A percentile compares a stretch with the other conserved stretches of the same genome.
These are phyloP conservation scores for Selaginella tamariscina DNA, from an alignment of 75 land plant genomes.

Conservation along the genomic window DNA sequence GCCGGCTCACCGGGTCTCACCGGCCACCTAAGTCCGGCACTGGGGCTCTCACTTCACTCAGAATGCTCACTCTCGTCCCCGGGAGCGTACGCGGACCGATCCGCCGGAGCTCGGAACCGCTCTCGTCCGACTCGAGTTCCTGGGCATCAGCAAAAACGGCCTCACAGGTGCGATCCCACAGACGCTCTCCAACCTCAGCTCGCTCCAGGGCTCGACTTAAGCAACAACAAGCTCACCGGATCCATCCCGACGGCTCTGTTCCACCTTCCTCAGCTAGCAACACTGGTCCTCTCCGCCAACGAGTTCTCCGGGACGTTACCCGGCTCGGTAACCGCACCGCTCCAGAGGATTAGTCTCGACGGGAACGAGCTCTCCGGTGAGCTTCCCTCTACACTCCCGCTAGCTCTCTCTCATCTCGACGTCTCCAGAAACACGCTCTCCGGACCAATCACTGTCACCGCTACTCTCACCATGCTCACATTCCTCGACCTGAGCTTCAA, in stretches of 20 bases:
- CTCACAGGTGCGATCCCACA: not conserved
- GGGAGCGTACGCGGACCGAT: not conserved
- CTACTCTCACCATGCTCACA: not conserved
- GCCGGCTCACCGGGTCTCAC: conserved; percentile 5
- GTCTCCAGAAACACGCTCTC: not conserved
- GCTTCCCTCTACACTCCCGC: not conserved
- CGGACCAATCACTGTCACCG: not conserved
- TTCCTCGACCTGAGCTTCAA: conserved; percentile 65
- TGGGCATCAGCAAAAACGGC: not conserved
- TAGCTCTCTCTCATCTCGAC: not conserved
- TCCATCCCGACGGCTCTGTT: not conserved
- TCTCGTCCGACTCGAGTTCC: not conserved
- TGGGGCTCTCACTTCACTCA: not conserved
- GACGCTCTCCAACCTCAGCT: not conserved
- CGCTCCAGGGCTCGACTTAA: not conserved
- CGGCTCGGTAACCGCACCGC: not conserved
- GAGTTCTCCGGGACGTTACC: not conserved
- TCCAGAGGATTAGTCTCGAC: not conserved
- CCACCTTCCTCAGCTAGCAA: not conserved
- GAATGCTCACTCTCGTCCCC: conserved; percentile 6
- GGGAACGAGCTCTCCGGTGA: not conserved
- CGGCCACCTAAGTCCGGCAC: not conserved
- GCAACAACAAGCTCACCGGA: conserved; percentile 3
- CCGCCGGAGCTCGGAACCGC: not conserved
- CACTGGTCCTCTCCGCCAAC: not conserved